Percentiles rank a stretch among this genome's conserved stretches.
Conservation (phyloP, 768 basidiomycete species). For the Baorangia bicolor region DNA sequence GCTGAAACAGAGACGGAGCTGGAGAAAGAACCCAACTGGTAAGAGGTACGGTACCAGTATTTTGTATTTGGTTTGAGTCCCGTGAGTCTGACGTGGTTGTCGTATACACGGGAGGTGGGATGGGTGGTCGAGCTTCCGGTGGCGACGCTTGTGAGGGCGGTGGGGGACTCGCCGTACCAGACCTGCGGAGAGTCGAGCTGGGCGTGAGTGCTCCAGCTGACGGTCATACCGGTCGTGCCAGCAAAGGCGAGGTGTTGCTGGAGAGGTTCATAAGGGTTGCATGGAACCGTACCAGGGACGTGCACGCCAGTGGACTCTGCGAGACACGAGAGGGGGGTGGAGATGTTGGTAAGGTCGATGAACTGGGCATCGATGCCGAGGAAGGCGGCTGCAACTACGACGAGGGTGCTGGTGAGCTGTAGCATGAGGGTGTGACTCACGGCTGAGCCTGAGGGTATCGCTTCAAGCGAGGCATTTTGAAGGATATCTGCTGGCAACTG, state of each 20-base stretch:
- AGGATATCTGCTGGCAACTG: neutral
- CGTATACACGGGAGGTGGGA: conserved; percentile 25
- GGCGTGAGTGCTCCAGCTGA: conserved; percentile 25
- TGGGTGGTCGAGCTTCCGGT: conserved; percentile 24
- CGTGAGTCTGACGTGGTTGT: conserved; percentile 30
- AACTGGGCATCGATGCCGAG: conserved; percentile 16
- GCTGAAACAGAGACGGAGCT: neutral
- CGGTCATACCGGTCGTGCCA: conserved; percentile 25
- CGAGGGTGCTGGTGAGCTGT: conserved; percentile 5
- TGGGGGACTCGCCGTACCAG: conserved; percentile 24
- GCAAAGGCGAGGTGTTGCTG: conserved; percentile 28
- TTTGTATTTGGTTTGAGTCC: conserved; percentile 23
- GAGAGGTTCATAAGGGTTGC: conserved; percentile 29
- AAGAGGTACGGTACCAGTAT: conserved; percentile 29
- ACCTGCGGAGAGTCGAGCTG: conserved; percentile 25
- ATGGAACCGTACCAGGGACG: conserved; percentile 27
- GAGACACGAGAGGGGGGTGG: conserved; percentile 20
- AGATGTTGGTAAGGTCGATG: conserved; percentile 13
- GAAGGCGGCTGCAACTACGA: conserved; percentile 4
- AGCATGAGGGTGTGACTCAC: conserved; percentile 1
- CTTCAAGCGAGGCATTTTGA: neutral
- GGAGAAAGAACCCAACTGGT: conserved; percentile 19
- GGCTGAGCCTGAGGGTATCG: no score
- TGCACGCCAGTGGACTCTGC: conserved; percentile 30
- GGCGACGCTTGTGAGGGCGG: conserved; percentile 18